A percentile compares a stretch with the other conserved stretches of the same genome.
Conservation (phyloP, 768 basidiomycete species). For the Suillus bovinus region DNA sequence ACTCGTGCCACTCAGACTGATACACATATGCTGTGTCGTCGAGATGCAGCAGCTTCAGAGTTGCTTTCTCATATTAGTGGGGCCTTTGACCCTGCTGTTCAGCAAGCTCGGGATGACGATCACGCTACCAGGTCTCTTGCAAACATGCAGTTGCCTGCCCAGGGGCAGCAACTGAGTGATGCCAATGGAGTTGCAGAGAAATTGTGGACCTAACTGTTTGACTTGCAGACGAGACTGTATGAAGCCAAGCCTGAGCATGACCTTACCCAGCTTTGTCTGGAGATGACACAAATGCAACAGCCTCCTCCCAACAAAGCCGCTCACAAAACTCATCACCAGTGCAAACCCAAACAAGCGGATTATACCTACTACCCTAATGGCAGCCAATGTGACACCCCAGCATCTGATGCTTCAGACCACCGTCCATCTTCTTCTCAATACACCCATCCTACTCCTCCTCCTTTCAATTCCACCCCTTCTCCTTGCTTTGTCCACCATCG, state of each 20-base stretch:
- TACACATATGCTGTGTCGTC: too few relatives aligned
- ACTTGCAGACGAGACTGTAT: not conserved
- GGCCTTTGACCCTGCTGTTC: too few relatives aligned
- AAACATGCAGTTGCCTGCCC: slow-evolving; percentile 24
- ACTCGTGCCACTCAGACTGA: too few relatives aligned
- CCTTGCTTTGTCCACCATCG: not conserved
- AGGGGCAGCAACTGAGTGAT: slow-evolving; percentile 29
- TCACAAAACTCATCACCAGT: too few relatives aligned
- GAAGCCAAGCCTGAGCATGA: slow-evolving; percentile 16
- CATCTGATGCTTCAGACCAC: not conserved
- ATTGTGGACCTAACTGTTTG: slow-evolving; percentile 19
- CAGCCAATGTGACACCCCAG: not conserved
- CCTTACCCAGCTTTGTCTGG: not conserved
- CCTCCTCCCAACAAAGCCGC: too few relatives aligned
- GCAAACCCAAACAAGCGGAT: too few relatives aligned
- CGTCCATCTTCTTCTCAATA: not conserved
- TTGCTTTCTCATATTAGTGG: too few relatives aligned
- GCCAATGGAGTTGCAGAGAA: slow-evolving; percentile 19
- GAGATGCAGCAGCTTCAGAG: too few relatives aligned
- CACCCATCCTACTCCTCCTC: not conserved
- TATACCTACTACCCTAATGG: too few relatives aligned
- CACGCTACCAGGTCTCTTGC: slow-evolving; percentile 20
- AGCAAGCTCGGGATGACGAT: too few relatives aligned
- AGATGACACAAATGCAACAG: too few relatives aligned
- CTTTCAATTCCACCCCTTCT: not conserved